These are phyloP conservation scores for Pyrenophora graminea DNA, from an alignment of 2,329 filamentous ascomycete genomes.

Conservation along the genomic window DNA sequence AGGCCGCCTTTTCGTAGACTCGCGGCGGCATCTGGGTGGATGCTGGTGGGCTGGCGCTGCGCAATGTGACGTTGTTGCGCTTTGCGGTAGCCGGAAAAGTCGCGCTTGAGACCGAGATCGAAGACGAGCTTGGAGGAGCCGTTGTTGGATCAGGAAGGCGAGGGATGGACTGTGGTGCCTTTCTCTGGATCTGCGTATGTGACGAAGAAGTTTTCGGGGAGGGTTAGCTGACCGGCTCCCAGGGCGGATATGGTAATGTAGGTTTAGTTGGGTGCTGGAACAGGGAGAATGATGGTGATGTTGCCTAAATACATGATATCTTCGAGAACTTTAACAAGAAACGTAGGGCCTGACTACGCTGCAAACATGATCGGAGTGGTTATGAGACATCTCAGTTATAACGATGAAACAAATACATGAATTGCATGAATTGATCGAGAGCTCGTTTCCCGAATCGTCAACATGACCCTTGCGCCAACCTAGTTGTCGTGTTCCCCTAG, in stretches of 20 bases:
- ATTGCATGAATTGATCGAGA: no score
- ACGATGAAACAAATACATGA: no score
- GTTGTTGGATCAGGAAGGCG: slow-evolving; percentile 57
- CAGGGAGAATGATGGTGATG: slow-evolving; percentile 19
- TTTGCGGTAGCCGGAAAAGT: slow-evolving; percentile 50
- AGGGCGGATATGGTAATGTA: slow-evolving; percentile 41
- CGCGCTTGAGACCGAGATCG: slow-evolving; percentile 58
- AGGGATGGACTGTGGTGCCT: slow-evolving; percentile 58
- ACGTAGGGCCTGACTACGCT: no score
- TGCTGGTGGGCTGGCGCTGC: slow-evolving; percentile 51
- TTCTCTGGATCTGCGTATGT: slow-evolving; percentile 50
- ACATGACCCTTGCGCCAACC: no score
- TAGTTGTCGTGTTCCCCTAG: no score
- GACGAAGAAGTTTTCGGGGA: slow-evolving; percentile 55
- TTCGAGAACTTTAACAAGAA: no score
- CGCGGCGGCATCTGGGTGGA: slow-evolving; percentile 51
- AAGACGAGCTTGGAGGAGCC: slow-evolving; percentile 52
- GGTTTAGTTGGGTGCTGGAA: slow-evolving; percentile 24
- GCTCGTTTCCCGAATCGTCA: no score
- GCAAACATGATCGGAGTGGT: no score
- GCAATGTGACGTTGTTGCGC: slow-evolving; percentile 53
- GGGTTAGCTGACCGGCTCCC: slow-evolving; percentile 48
- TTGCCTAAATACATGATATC: no score
- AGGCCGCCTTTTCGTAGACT: slow-evolving; percentile 46
- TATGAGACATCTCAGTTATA: no score